Base-by-base conservation (phyloP, 129 eudicot genomes). In the Calendula officinalis region DNA sequence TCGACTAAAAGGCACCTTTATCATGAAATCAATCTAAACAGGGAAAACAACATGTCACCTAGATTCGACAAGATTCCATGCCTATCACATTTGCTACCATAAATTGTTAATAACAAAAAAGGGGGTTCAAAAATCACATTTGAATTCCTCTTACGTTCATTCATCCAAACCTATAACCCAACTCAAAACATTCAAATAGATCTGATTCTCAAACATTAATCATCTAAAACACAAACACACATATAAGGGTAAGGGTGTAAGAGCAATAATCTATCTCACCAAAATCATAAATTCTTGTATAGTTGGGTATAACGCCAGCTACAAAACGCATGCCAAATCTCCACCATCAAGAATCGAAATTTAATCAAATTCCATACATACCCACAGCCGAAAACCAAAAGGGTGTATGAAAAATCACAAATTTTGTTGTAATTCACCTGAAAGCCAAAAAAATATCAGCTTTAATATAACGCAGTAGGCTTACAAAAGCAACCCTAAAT, bases 321-420 rank as follows among this genome's bases (percentile, higher is more conserved):
- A 46, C 27, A 75, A 43, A 65, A 61, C 30, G 33, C 52, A 44
- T 59, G 38, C 30, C 14, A 30, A 45, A 14, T 9, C 56, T 36
- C 35, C 35, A 55, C 15, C 43, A n/a, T 32, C 64, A 60, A 42
- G 7, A 16, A 32, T 44, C 59, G 6, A 40, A 22, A 66, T 4
- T 22, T 8, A 58, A 35, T 60, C 30, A 60, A 53, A 60, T 39
- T 60, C 67, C 14, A 56, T 27, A 17, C 12, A 65, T 6, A 46
- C 64, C 68, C 58, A 53, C 54, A 75, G 60, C 39, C 69, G 33
- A 66, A 60, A 73, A 56, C 30, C 36, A 32, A 72, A 81, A 57
- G 76, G 74, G 67, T 37, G 9, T 54, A n/a, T 5, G 12, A 37
- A 74, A 56, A 74, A 63, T 12, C 7, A 48, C 32, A 61, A 45